Conservation (phyloP, 2,329 filamentous ascomycete species). For the Colletotrichum scovillei region DNA sequence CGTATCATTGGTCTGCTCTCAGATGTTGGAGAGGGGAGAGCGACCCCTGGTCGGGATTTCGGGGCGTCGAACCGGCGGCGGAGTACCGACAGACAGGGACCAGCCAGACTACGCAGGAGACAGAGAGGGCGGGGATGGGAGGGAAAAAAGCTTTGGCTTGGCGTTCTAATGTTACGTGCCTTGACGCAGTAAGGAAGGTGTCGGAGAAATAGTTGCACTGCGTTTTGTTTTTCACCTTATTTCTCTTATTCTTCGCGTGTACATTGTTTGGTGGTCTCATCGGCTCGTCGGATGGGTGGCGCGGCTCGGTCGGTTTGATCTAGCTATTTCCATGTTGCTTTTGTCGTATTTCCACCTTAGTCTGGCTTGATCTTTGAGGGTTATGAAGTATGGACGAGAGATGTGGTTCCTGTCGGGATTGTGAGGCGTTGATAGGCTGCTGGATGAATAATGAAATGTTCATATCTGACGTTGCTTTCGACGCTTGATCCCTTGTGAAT, state of each 20-base stretch:
- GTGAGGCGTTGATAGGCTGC: background rate
- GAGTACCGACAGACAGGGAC: conserved; percentile 16
- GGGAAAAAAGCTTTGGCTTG: background rate
- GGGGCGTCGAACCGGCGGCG: conserved; percentile 27
- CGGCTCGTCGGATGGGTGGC: background rate
- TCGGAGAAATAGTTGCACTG: conserved; percentile 17
- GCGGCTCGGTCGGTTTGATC: background rate
- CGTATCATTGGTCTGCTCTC: conserved; percentile 17
- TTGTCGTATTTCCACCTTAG: background rate
- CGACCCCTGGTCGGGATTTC: conserved; percentile 24
- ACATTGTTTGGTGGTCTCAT: background rate
- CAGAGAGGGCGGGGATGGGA: background rate
- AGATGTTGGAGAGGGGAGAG: background rate
- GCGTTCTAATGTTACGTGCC: background rate
- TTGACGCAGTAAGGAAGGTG: background rate
- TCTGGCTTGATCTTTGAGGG: background rate
- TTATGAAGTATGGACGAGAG: background rate
- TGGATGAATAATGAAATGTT: background rate
- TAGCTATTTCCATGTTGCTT: background rate
- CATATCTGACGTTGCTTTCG: background rate
- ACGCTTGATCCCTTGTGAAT: background rate
- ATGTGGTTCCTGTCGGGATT: background rate
- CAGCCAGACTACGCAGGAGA: background rate
- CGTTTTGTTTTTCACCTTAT: background rate
- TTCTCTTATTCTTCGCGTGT: background rate